Conservation (phyloP, 345 rosid genomes). For the Rhodamnia argentea region DNA sequence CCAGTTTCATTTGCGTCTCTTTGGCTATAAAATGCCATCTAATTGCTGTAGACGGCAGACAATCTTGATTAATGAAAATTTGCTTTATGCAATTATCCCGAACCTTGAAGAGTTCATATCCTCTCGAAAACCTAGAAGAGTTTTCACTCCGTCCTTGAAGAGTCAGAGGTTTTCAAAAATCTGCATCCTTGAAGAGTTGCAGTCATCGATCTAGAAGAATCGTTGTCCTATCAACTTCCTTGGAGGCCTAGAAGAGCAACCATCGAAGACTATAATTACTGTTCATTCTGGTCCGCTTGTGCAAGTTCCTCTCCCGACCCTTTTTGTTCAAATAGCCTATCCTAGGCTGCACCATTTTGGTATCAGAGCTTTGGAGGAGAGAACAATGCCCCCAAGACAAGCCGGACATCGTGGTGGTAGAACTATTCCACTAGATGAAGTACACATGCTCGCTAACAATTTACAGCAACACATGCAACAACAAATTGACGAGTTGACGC, state of each 20-base stretch:
- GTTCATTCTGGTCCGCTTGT: no score
- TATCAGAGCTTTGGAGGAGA: background rate
- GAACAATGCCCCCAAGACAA: background rate
- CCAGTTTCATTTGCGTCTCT: no score
- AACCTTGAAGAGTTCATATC: background rate
- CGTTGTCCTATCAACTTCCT: background rate
- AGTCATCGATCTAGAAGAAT: background rate
- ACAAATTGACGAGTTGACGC: background rate
- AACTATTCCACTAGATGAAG: background rate
- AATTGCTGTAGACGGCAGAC: no score
- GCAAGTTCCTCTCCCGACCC: background rate
- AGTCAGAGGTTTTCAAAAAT: accelerated
- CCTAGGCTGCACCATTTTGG: background rate
- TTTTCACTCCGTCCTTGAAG: accelerated
- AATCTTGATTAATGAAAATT: background rate
- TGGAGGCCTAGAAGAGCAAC: background rate
- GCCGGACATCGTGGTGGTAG: background rate
- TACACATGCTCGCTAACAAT: background rate
- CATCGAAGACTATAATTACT: background rate
- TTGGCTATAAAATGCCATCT: no score
- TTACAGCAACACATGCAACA: background rate
- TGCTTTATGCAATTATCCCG: background rate
- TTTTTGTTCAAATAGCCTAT: background rate
- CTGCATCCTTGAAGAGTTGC: background rate
- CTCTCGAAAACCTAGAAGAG: background rate